phyloP scores from a whole-genome alignment of 306 rosid genomes.

The Cyamopsis tetragonoloba region DNA sequence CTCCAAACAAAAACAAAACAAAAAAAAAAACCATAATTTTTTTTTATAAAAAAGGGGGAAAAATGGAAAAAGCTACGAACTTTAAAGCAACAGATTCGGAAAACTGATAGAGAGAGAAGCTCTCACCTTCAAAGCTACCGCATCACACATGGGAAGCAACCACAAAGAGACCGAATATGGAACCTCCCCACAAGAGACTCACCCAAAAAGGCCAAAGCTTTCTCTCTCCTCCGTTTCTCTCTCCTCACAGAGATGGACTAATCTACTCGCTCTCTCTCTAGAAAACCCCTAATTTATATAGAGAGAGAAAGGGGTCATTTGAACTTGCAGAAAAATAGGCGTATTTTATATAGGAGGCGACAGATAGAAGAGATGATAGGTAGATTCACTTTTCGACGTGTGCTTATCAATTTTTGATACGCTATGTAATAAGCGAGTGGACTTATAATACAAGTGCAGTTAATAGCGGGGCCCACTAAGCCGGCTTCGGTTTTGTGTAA shows the following conservation, averaged over 20 bases:
- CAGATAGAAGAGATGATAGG: conserved; percentile 52
- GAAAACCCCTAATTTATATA: conserved; percentile 32
- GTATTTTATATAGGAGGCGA: conserved; percentile 58
- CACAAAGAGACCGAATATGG: conserved; percentile 14
- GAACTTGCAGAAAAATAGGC: conserved; percentile 66
- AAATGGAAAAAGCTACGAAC: conserved; percentile 29
- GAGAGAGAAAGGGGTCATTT: conserved; percentile 36
- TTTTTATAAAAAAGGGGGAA: background rate
- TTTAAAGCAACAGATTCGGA: conserved; percentile 53
- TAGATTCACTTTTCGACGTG: rapidly evolving
- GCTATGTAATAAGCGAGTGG: rapidly evolving
- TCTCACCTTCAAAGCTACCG: conserved; percentile 60
- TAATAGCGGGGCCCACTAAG: conserved; percentile 50
- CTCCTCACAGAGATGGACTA: conserved; percentile 45
- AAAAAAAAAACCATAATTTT: conserved; percentile 19
- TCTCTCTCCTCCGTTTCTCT: conserved; percentile 37
- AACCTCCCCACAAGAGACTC: conserved; percentile 32
- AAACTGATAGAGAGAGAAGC: conserved; percentile 33
- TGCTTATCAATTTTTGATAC: background rate
- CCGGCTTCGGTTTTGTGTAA: conserved; percentile 70
- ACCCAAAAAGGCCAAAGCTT: conserved; percentile 32
- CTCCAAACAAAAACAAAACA: conserved; percentile 2
- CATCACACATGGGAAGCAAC: conserved; percentile 25
- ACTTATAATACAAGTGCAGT: conserved; percentile 23
- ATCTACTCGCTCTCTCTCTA: conserved; percentile 44